Base-by-base conservation (phyloP, 208 protist species). In the Naegleria fowleri region DNA sequence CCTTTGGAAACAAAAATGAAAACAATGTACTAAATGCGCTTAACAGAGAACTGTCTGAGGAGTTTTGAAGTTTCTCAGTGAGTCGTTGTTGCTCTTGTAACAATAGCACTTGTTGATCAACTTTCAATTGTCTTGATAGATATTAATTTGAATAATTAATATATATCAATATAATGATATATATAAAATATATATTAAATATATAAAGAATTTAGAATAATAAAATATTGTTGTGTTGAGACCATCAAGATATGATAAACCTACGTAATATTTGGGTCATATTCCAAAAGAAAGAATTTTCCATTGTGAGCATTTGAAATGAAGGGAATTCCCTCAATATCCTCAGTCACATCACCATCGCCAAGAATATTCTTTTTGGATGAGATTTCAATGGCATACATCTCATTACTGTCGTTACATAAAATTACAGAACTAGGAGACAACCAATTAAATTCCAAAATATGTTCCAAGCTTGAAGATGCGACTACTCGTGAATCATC, bases 401-500 rank as follows among this genome's bases (percentile, higher is more conserved):
- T 36, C n/a, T 79, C 25, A 36, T 36, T 79, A 79, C 0, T 36
- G 16, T 11, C 9, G 9, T 19, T 79, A 79, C 67, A 79, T 36
- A 79, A 36, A 36, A 79, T 79, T 36, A 79, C 29, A 36, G 67
- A 79, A 5, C 25, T 36, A 2, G 67, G 19, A 36, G 67, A 36
- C 67, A 7, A 79, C 67, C 67, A 79, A 79, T 79, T 79, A 79
- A 79, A 79, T 33, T 79, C 67, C n/a, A 79, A 25, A 36, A 79
- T 33, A 79, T 79, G 2, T 79, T 36, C 67, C 9, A 79, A 36
- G 19, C n/a, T 33, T 36, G 25, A 36, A 0, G 25, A 36, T 6
- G 7, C 6, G 6, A 36, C 25, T 11, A 79, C 25, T 79, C 25
- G 19, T 11, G 67, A 79, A 13, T 79, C 67, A 79, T 79, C n/a